Evolutionary conservation across 352 stramenopile genomes (phyloP), one percentile per base, ranked within the genome.

Genomic region (Globisporangium middletonii): DNA sequence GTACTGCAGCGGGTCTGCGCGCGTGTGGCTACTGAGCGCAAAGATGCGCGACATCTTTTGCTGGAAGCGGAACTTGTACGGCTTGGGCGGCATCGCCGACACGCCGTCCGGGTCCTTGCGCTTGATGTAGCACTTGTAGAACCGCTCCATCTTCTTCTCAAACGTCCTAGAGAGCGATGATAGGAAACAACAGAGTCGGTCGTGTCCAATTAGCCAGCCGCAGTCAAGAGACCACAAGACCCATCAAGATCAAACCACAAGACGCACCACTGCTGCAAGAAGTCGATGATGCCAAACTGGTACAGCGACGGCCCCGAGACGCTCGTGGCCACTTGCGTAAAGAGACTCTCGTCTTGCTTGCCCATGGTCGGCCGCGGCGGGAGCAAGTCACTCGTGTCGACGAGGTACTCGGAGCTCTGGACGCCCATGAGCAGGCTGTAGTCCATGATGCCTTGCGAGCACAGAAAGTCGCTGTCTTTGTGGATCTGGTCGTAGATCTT

Each of bases 201-300:
- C 15, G 2, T 46, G 41, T 19, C 8, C 37, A 42, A 49, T 23
- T 23, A 23, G 23, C 23, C 6, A 38, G 33, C 7, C 33, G 9
- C 5, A 38, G 33, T 9, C 33, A 38, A 9, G 1, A 9, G 33
- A 18, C n/a, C 28, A 45, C 15, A 8, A 12, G 43, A 16, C 2
- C 54, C 3, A 62, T 69, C 33, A 2, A 59, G 65, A 18, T 57
- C 48, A 19, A 35, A 13, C 2, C 3, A 45, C 19, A 50, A 11
- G 53, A 79, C 82, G 59, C 60, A 90, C 85, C 85, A 97, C 59
- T 95, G 83, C 71, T 97, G 88, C 47, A 97, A 63, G 46, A 97
- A 93, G 59, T 97, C 88, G 61, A 97, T 97, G 63, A 97, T 95
- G 54, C 88, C 88, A 50, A 97, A 93, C 60, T 96, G 88, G 71